A percentile compares a stretch with the other conserved stretches of the same genome.
Conservation (phyloP, 2,329 filamentous ascomycete genomes). For the Calonectria crousiana region DNA sequence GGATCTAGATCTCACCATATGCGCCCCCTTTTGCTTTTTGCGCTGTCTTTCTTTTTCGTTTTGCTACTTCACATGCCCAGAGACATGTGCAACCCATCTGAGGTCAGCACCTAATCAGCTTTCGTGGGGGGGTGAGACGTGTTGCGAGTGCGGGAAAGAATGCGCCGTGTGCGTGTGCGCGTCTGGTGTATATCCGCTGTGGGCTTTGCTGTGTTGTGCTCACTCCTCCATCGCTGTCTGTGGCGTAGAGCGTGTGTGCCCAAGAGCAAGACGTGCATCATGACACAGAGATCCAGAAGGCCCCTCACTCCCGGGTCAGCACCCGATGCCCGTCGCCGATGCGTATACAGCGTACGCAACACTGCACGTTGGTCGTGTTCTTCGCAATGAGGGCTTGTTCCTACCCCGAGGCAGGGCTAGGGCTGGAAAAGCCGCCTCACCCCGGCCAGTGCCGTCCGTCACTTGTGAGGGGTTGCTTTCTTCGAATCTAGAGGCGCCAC, state of each 20-base stretch:
- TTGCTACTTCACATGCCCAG: neutral
- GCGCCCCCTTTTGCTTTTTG: constrained; percentile 10
- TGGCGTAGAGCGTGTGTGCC: neutral
- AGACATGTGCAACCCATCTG: neutral
- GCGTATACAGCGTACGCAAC: neutral
- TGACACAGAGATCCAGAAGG: neutral
- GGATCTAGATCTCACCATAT: constrained; percentile 5
- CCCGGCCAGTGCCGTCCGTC: constrained; percentile 6
- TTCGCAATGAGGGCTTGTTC: neutral
- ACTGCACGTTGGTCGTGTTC: neutral
- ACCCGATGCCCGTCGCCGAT: neutral
- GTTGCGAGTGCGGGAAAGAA: no score
- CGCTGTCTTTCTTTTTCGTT: neutral
- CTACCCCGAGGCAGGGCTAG: neutral
- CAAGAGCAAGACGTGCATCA: neutral
- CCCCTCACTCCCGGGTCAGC: neutral
- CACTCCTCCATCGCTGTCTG: neutral
- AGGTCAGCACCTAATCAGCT: constrained; percentile 1
- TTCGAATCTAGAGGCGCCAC: constrained; percentile 2
- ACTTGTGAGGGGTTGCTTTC: constrained; percentile 16
- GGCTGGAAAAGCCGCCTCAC: neutral
- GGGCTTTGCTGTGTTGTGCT: neutral
- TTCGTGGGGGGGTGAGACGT: neutral
- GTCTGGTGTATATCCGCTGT: neutral
- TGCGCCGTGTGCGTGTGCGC: neutral